phyloP scores from a whole-genome alignment of 2,329 filamentous ascomycete genomes.

The Pseudogymnoascus sp. region DNA sequence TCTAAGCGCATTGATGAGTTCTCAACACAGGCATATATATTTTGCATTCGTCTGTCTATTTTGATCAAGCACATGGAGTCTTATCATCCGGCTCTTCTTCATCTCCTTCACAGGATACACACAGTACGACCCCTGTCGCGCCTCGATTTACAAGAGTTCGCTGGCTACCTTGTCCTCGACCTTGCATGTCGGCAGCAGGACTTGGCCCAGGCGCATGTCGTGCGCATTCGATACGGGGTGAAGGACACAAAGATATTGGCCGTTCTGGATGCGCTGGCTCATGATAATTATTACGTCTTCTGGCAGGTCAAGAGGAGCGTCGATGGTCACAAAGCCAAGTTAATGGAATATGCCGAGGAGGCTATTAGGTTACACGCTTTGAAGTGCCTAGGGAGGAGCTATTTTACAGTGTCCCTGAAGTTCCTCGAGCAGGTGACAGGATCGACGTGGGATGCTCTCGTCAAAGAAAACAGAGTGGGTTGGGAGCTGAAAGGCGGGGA shows the following conservation, averaged over 20 bases:
- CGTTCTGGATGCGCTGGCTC: constrained; percentile 61
- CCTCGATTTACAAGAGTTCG: constrained; percentile 70
- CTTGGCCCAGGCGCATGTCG: constrained; percentile 61
- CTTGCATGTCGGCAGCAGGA: constrained; percentile 76
- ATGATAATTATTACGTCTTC: constrained; percentile 77
- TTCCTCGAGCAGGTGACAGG: constrained; percentile 65
- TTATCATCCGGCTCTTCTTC: constrained; percentile 78
- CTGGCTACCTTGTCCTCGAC: constrained; percentile 76
- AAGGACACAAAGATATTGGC: constrained; percentile 60
- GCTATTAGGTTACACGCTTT: constrained; percentile 68
- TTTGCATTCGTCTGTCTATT: constrained; percentile 78
- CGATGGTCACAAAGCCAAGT: constrained; percentile 68
- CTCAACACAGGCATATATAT: constrained; percentile 81
- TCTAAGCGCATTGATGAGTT: constrained; percentile 71
- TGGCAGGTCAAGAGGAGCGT: constrained; percentile 62
- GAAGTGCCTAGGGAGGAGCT: constrained; percentile 78
- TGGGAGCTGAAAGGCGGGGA: constrained; percentile 71
- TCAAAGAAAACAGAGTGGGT: constrained; percentile 62
- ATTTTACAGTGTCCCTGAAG: constrained; percentile 60
- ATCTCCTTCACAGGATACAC: constrained; percentile 69
- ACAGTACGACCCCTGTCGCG: constrained; percentile 57
- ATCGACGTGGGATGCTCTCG: constrained; percentile 64
- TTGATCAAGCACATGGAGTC: constrained; percentile 76
- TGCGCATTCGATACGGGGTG: constrained; percentile 54
- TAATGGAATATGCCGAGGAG: constrained; percentile 76